These are phyloP conservation scores for Talinum fruticosum DNA, from an alignment of 148 eudicot species.

Conservation along the genomic window DNA sequence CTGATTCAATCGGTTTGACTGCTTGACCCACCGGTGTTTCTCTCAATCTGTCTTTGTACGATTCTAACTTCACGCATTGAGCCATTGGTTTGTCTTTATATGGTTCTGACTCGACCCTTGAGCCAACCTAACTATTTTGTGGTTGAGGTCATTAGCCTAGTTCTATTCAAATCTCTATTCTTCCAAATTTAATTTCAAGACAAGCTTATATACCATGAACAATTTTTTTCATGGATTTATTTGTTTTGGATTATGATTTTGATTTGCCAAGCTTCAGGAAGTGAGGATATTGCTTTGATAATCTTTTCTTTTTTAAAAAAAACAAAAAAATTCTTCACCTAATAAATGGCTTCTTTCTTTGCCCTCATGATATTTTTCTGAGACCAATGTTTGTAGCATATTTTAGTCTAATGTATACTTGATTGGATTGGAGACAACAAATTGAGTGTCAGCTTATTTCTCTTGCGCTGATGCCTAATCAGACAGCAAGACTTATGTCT, in stretches of 20 bases:
- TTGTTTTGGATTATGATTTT: background rate
- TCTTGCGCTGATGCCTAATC: slow-evolving; percentile 1
- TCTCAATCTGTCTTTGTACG: no score
- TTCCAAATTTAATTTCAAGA: background rate
- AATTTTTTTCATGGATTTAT: background rate
- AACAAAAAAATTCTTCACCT: no score
- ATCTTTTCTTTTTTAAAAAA: background rate
- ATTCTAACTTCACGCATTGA: no score
- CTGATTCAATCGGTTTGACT: no score
- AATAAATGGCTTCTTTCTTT: background rate
- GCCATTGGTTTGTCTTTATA: background rate
- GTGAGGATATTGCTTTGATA: background rate
- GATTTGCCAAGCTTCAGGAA: background rate
- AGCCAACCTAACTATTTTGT: background rate
- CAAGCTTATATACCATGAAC: background rate
- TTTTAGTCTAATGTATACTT: background rate
- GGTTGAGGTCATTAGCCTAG: background rate
- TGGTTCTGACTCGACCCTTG: background rate
- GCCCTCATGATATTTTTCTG: background rate
- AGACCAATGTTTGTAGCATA: background rate
- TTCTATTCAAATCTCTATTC: background rate
- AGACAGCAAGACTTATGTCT: background rate
- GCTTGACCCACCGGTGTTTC: no score
- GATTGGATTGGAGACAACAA: background rate
- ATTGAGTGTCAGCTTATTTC: background rate